Conservation (phyloP, 2,329 filamentous ascomycete species). For the Botrytis aclada region DNA sequence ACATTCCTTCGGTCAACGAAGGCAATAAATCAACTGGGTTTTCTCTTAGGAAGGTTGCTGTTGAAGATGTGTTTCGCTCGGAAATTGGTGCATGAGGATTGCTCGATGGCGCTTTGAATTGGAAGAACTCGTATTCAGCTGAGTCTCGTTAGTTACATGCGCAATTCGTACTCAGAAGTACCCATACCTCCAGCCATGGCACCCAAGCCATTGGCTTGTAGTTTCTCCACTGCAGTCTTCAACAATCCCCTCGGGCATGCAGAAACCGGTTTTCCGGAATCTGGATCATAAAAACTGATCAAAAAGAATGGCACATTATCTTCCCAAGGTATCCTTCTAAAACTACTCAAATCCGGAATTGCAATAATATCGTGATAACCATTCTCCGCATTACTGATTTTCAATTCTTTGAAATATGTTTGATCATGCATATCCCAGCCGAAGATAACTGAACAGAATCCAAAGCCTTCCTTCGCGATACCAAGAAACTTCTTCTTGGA, state of each 20-base stretch:
- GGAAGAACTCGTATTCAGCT: conserved; percentile 96
- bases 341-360: conserved; percentile 72
- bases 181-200: conserved; percentile 84
- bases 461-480: conserved; percentile 76
- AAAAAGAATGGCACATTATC: conserved; percentile 81
- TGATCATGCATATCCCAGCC: conserved; percentile 97
- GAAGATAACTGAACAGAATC: conserved; percentile 92
- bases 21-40: conserved; percentile 74
- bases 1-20: conserved; percentile 88
- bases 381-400: conserved; percentile 86
- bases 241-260: conserved; percentile 78
- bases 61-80: conserved; percentile 62
- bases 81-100: conserved; percentile 44
- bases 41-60: conserved; percentile 68
- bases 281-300: conserved; percentile 78
- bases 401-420: conserved; percentile 81
- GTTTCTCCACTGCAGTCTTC: conserved; percentile 63
- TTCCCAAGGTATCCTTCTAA: conserved; percentile 88
- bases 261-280: conserved; percentile 66
- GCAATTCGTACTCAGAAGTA: background rate
- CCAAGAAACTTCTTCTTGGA: conserved; percentile 91
- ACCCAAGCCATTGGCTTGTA: conserved; percentile 66
- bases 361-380: conserved; percentile 85
- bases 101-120: conserved; percentile 67
- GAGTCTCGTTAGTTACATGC: conserved; percentile 8